Percentiles rank a stretch among this genome's conserved stretches.
Conservation (phyloP, 1,284 basidiomycete genomes). For the Athelia sp. region DNA sequence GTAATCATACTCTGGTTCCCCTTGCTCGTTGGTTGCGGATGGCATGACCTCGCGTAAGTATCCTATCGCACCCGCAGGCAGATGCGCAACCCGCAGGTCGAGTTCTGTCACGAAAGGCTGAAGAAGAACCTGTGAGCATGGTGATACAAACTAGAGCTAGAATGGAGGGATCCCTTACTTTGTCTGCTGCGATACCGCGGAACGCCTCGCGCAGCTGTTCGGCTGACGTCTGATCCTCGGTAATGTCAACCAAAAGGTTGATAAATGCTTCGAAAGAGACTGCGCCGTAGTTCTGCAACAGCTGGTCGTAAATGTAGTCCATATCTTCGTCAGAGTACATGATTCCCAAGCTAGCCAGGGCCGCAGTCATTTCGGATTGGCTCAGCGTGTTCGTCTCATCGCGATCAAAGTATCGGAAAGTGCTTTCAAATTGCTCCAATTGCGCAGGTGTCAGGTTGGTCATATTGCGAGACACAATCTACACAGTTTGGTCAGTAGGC, state of each 20-base stretch:
- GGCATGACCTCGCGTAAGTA: constrained; percentile 83
- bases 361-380: constrained; percentile 85
- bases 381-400: constrained; percentile 88
- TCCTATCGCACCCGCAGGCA: constrained; percentile 75
- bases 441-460: constrained; percentile 93
- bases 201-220: constrained; percentile 94
- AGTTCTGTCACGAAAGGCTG: constrained; percentile 93
- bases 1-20: constrained; percentile 73
- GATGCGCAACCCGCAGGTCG: constrained; percentile 83
- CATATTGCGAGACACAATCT: constrained; percentile 91
- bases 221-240: constrained; percentile 90
- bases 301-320: constrained; percentile 79
- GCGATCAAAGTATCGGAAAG: constrained; percentile 96
- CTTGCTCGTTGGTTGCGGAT: constrained; percentile 39
- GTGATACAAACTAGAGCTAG: constrained; percentile 1
- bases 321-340: constrained; percentile 92
- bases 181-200: constrained; percentile 86
- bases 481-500: constrained; percentile 8
- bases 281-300: constrained; percentile 82
- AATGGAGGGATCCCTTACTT: constrained; percentile 51
- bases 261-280: constrained; percentile 95
- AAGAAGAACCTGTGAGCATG: constrained; percentile 5
- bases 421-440: constrained; percentile 95
- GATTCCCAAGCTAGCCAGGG: constrained; percentile 91
- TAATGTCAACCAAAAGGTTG: constrained; percentile 93